Percentiles rank a stretch among this genome's conserved stretches.
phyloP scores from a whole-genome alignment of 805 yeast genomes.

The Candida berthetii region DNA sequence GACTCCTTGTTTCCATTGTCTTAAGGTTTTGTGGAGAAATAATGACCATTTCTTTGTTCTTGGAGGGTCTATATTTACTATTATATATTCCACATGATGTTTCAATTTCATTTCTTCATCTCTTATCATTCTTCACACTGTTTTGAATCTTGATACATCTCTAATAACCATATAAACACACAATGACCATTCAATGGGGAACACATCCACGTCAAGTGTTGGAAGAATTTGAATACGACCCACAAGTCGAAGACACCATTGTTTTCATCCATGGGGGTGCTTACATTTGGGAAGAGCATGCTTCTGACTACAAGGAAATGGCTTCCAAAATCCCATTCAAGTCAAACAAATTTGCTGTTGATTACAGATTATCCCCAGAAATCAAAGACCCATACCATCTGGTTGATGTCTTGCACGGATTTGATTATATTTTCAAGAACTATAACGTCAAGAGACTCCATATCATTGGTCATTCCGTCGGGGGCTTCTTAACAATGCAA shows the following conservation, averaged over 20 bases:
- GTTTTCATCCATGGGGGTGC: conserved; percentile 1
- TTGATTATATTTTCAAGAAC: background rate
- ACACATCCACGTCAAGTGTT: background rate
- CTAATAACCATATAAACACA: too few species aligned
- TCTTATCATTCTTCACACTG: too few species aligned
- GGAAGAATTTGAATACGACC: background rate
- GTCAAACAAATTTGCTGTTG: background rate
- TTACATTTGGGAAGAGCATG: background rate
- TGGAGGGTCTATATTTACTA: too few species aligned
- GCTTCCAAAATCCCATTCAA: background rate
- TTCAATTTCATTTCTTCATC: too few species aligned
- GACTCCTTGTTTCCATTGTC: too few species aligned
- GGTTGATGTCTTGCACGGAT: background rate
- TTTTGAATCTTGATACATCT: too few species aligned
- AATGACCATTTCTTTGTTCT: too few species aligned
- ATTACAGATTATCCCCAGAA: background rate
- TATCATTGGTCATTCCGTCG: conserved; percentile 1
- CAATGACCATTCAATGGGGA: background rate
- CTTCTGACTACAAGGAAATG: background rate
- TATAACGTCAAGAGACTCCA: background rate
- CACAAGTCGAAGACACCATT: background rate
- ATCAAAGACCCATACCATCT: conserved; percentile 1
- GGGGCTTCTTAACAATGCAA: background rate
- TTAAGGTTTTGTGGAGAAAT: too few species aligned
- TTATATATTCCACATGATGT: too few species aligned